These are phyloP conservation scores for Phytophthora parvispora DNA, from an alignment of 352 stramenopile species.

Conservation along the genomic window DNA sequence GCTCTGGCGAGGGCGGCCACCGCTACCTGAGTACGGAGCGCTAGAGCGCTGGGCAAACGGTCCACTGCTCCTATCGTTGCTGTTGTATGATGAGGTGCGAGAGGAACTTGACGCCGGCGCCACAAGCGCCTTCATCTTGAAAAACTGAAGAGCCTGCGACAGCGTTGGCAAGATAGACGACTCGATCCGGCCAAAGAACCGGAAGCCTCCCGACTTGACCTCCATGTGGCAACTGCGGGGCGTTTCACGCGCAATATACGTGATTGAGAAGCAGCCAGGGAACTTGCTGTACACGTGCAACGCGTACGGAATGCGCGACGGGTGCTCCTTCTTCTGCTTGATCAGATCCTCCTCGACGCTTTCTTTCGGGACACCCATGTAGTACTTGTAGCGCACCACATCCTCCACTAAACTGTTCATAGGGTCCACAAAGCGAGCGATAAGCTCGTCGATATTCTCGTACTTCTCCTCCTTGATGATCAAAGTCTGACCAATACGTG, in stretches of 20 bases:
- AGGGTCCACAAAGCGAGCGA: conserved; percentile 88
- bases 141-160: conserved; percentile 88
- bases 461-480: conserved; percentile 91
- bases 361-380: conserved; percentile 72
- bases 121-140: conserved; percentile 91
- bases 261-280: conserved; percentile 91
- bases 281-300: conserved; percentile 91
- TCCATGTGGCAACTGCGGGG: conserved; percentile 91
- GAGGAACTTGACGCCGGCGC: conserved; percentile 53
- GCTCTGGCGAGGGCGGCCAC: conserved; percentile 63
- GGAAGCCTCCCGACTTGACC: conserved; percentile 86
- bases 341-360: conserved; percentile 89
- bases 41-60: conserved; percentile 73
- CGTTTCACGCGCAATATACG: conserved; percentile 87
- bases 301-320: conserved; percentile 85
- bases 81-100: conserved; percentile 55
- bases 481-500: conserved; percentile 80
- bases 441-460: conserved; percentile 91
- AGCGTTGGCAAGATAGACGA: conserved; percentile 86
- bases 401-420: conserved; percentile 93
- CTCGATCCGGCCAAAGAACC: conserved; percentile 91
- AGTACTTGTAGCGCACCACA: conserved; percentile 91
- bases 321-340: conserved; percentile 91
- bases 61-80: conserved; percentile 50
- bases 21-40: conserved; percentile 47